These are phyloP conservation scores for Centella asiatica DNA, from an alignment of 129 eudicot genomes.

Conservation along the genomic window DNA sequence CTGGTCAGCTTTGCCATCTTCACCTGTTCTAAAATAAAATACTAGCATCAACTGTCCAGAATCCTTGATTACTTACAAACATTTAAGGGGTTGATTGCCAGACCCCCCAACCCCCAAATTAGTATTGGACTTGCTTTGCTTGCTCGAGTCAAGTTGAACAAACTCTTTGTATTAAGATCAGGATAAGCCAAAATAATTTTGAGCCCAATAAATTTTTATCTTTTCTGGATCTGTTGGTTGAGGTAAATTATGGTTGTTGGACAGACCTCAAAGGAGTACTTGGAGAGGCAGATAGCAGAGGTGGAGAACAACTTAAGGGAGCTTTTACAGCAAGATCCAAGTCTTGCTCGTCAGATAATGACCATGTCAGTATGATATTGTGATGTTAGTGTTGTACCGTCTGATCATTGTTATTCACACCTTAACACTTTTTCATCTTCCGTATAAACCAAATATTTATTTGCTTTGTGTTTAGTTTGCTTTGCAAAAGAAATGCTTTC, in stretches of 20 bases:
- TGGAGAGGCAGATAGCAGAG: conserved; percentile 84
- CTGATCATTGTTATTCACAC: background rate
- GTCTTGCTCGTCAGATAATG: conserved; percentile 96
- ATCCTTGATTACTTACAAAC: background rate
- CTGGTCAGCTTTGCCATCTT: background rate
- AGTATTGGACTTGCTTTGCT: background rate
- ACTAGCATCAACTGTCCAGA: background rate
- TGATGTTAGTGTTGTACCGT: background rate
- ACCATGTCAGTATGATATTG: conserved; percentile 56
- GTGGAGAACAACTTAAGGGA: conserved; percentile 79
- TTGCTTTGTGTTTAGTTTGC: background rate
- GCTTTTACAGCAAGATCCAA: conserved; percentile 92
- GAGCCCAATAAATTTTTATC: no score
- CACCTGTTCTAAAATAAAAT: background rate
- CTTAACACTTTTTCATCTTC: background rate
- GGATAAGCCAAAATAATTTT: background rate
- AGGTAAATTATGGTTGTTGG: conserved; percentile 6
- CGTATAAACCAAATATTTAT: background rate
- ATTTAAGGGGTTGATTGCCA: no score
- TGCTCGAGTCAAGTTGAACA: background rate
- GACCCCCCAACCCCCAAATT: no score
- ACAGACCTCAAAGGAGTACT: conserved; percentile 89
- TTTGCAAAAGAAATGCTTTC: no score
- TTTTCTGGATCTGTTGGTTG: background rate
- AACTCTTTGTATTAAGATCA: background rate